Percentiles rank a stretch among this genome's conserved stretches.
phyloP scores from a whole-genome alignment of 2,329 filamentous ascomycete genomes.

The Pseudocercospora pini-densiflorae region DNA sequence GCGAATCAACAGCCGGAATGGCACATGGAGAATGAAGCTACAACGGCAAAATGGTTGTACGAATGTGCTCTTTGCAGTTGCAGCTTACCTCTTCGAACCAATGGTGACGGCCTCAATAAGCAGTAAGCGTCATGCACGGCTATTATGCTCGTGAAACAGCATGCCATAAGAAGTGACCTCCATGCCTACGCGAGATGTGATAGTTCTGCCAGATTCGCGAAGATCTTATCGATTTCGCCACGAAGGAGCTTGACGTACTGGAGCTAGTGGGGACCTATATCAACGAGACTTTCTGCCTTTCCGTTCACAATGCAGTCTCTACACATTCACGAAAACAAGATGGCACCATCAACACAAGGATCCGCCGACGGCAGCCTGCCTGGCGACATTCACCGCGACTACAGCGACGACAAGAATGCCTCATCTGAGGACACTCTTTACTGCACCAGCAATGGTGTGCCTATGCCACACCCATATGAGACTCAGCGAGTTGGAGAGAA shows the following conservation, averaged over 20 bases:
- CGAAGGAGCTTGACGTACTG: constrained; percentile 11
- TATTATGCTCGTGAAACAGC: not conserved
- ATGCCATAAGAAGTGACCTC: constrained; percentile 11
- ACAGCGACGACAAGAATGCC: constrained; percentile 51
- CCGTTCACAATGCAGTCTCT: constrained; percentile 16
- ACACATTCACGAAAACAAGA: constrained; percentile 18
- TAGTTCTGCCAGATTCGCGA: constrained; percentile 3
- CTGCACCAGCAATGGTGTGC: constrained; percentile 61
- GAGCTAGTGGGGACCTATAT: constrained; percentile 12
- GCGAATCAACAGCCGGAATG: not conserved
- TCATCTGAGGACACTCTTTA: constrained; percentile 55
- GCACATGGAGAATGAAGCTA: not conserved
- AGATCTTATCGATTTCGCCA: not conserved
- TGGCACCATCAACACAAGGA: constrained; percentile 29
- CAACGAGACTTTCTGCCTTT: not conserved
- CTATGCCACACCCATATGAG: constrained; percentile 63
- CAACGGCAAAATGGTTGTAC: constrained; percentile 3
- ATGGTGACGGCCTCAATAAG: constrained; percentile 21
- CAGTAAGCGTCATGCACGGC: constrained; percentile 20
- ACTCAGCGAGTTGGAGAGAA: constrained; percentile 61
- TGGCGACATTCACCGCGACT: constrained; percentile 42
- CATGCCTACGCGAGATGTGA: not conserved
- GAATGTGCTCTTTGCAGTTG: not conserved
- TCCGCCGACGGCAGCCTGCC: constrained; percentile 18
- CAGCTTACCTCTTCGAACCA: constrained; percentile 10